Evolutionary conservation across 176 grass and related monocot genomes (phyloP).

Genomic region (Poa annua): DNA sequence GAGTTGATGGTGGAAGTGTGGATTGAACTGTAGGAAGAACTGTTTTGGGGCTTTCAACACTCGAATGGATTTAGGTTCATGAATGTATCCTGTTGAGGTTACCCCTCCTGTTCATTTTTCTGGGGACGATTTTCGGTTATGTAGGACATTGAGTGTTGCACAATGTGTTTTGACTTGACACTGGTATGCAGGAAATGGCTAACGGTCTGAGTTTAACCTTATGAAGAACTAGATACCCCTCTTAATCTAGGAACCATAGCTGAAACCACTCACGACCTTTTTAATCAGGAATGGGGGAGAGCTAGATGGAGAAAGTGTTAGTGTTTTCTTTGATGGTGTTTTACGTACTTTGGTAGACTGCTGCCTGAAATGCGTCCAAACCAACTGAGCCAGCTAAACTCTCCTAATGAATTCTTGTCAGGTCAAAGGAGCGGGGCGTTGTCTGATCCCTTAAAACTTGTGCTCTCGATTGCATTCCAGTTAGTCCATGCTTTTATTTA

Average conservation of each 20-base stretch:
- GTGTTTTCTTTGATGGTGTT: neutral
- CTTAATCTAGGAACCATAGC: neutral
- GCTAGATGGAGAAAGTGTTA: neutral
- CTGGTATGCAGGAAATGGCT: neutral
- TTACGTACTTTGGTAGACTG: constrained; percentile 7
- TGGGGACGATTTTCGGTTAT: neutral
- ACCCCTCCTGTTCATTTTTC: neutral
- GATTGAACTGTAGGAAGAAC: neutral
- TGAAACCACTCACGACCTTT: neutral
- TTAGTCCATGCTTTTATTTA: neutral
- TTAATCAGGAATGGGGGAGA: neutral
- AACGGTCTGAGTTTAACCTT: constrained; percentile 3
- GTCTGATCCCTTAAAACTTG: neutral
- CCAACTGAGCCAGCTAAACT: neutral
- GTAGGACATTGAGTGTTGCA: constrained; percentile 1
- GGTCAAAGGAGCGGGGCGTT: constrained; percentile 11
- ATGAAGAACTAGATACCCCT: neutral
- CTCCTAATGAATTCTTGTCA: neutral
- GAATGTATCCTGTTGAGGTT: neutral
- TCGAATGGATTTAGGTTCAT: constrained; percentile 1
- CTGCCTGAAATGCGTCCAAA: neutral
- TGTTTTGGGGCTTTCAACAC: constrained; percentile 2
- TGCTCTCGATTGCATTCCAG: constrained; percentile 16
- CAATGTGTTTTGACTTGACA: constrained; percentile 12
- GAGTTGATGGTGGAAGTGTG: neutral